phyloP scores from a whole-genome alignment of 441 rosid genomes.

The Breynia disticha region DNA sequence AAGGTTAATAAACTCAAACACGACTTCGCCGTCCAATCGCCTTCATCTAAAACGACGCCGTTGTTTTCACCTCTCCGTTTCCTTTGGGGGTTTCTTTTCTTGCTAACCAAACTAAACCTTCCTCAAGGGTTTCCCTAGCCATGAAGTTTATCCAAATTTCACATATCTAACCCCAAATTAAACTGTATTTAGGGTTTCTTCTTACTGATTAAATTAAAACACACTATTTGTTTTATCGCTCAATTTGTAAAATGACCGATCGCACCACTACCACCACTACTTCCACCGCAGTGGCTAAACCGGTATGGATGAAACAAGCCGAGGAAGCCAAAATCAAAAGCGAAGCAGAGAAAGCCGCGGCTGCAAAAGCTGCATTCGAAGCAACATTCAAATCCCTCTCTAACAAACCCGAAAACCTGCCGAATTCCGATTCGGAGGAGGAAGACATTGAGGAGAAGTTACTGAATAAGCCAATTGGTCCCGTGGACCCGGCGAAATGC shows the following conservation, averaged over 20 bases:
- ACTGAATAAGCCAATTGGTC: constrained; percentile 73
- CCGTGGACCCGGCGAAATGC: constrained; percentile 79
- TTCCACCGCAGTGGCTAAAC: constrained; percentile 32
- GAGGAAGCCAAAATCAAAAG: constrained; percentile 92
- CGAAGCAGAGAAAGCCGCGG: constrained; percentile 84
- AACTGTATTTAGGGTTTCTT: too few relatives aligned
- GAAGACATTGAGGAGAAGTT: constrained; percentile 52
- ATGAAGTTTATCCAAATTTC: too few relatives aligned
- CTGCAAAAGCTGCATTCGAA: constrained; percentile 93
- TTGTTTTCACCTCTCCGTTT: too few relatives aligned
- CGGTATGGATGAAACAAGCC: constrained; percentile 95
- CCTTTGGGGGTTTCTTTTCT: too few relatives aligned
- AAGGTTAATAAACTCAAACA: too few relatives aligned
- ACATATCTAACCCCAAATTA: too few relatives aligned
- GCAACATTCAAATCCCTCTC: constrained; percentile 65
- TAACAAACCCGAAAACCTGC: constrained; percentile 32
- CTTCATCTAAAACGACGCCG: too few relatives aligned
- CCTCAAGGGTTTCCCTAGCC: too few relatives aligned
- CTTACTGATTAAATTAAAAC: too few relatives aligned
- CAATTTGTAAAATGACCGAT: constrained; percentile 16
- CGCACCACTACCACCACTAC: constrained; percentile 4
- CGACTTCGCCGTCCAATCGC: too few relatives aligned
- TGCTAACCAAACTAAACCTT: too few relatives aligned
- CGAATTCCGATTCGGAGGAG: constrained; percentile 64
- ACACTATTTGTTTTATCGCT: too few relatives aligned